Conservation (phyloP, 768 basidiomycete genomes). For the Sistotremastrum suecicum region DNA sequence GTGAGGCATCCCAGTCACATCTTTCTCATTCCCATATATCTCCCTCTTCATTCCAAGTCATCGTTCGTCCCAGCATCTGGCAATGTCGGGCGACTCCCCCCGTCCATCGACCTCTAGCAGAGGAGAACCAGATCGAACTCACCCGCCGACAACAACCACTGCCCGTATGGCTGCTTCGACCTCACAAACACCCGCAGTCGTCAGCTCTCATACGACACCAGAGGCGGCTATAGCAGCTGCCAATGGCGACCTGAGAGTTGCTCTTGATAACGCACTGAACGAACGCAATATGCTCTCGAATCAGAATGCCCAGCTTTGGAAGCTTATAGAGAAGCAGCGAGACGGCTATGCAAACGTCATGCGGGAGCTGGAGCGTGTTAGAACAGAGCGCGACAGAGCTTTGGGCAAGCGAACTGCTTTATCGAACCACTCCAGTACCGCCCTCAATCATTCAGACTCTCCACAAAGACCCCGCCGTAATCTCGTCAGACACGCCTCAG, state of each 20-base stretch:
- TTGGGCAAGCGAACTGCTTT: too few relatives aligned
- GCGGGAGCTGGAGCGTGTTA: constrained; percentile 76
- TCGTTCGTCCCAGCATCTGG: too few relatives aligned
- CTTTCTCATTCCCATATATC: constrained; percentile 19
- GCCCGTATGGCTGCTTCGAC: not conserved
- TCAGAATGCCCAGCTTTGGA: constrained; percentile 90
- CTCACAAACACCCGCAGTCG: constrained; percentile 19
- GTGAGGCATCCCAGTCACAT: constrained; percentile 12
- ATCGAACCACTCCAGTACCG: constrained; percentile 14
- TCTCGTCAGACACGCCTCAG: not conserved
- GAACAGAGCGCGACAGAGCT: constrained; percentile 52
- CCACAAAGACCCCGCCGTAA: constrained; percentile 5
- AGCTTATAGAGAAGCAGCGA: constrained; percentile 86
- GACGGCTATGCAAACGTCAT: constrained; percentile 64
- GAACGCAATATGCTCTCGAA: constrained; percentile 71
- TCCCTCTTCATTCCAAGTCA: constrained; percentile 14
- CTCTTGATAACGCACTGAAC: constrained; percentile 61
- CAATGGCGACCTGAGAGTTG: constrained; percentile 17
- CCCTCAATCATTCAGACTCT: constrained; percentile 16
- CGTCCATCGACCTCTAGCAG: too few relatives aligned
- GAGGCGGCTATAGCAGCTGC: constrained; percentile 30
- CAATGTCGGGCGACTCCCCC: constrained; percentile 5
- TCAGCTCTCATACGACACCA: constrained; percentile 38
- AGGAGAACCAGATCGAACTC: not conserved
- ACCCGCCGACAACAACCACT: not conserved